These are phyloP conservation scores for Termitomyces sp. DNA, from an alignment of 768 basidiomycete species.

Conservation along the genomic window DNA sequence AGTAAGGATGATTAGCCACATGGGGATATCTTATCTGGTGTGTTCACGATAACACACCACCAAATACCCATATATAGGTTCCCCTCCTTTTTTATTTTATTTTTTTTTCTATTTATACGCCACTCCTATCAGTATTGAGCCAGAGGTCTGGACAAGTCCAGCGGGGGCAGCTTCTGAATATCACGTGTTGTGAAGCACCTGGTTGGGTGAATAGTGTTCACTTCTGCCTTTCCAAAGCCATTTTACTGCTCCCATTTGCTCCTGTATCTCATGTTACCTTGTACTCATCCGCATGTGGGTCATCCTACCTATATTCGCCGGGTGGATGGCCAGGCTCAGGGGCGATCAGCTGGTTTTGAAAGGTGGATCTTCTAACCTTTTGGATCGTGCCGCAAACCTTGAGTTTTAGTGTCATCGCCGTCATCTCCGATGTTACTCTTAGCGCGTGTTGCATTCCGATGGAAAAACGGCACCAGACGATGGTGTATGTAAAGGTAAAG, in stretches of 20 bases:
- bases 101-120: too few species aligned
- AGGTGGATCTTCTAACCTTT: conserved; percentile 10
- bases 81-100: too few species aligned
- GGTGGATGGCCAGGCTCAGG: conserved; percentile 2
- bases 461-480: conserved; percentile 18
- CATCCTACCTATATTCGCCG: neutral
- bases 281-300: conserved; percentile 2
- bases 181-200: too few species aligned
- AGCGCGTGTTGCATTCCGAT: conserved; percentile 20
- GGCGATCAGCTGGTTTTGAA: conserved; percentile 16
- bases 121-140: too few species aligned
- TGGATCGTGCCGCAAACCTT: conserved; percentile 16
- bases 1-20: too few species aligned
- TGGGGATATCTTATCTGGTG: too few species aligned
- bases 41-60: too few species aligned
- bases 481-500: conserved; percentile 22
- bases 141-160: too few species aligned
- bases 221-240: conserved; percentile 9
- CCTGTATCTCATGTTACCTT: conserved; percentile 9
- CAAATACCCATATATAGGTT: too few species aligned
- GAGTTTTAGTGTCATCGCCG: conserved; percentile 9
- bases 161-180: too few species aligned
- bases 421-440: conserved; percentile 15
- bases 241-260: conserved; percentile 1
- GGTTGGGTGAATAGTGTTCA: too few species aligned